These are phyloP conservation scores for Mucor racemosus DNA, from an alignment of 371 early-diverging fungal species.

Conservation along the genomic window DNA sequence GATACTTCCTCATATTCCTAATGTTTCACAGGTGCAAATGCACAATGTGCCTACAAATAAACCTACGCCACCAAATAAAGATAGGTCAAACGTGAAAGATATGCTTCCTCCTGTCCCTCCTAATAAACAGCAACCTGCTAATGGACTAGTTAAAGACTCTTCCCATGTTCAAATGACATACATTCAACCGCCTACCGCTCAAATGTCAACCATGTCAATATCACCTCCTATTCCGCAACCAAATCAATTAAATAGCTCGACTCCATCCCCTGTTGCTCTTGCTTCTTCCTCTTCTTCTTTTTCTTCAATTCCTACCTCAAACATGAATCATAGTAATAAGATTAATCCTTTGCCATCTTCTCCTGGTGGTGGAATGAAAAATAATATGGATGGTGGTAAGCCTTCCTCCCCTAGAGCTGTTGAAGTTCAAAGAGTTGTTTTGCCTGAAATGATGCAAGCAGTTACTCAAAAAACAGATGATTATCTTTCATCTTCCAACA, in stretches of 20 bases:
- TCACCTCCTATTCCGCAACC: conserved; percentile 20
- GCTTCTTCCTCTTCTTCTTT: conserved; percentile 13
- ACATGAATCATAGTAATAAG: conserved; percentile 8
- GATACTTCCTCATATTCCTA: conserved; percentile 33
- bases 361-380: not conserved
- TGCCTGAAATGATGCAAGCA: conserved; percentile 38
- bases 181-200: conserved; percentile 40
- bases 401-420: conserved; percentile 35
- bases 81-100: conserved; percentile 22
- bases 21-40: conserved; percentile 15
- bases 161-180: conserved; percentile 43
- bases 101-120: conserved; percentile 20
- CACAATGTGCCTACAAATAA: not conserved
- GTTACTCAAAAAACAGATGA: conserved; percentile 34
- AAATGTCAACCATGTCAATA: conserved; percentile 30
- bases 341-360: conserved; percentile 11
- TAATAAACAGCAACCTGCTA: conserved; percentile 22
- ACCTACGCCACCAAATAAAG: conserved; percentile 17
- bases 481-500: conserved; percentile 13
- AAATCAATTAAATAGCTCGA: conserved; percentile 15
- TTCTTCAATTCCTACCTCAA: not conserved
- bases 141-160: conserved; percentile 24
- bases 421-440: conserved; percentile 27
- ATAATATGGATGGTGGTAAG: conserved; percentile 10
- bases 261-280: not conserved